Evolutionary conservation across 306 rosid species (phyloP).

Genomic region (Gynostemma pentaphyllum): DNA sequence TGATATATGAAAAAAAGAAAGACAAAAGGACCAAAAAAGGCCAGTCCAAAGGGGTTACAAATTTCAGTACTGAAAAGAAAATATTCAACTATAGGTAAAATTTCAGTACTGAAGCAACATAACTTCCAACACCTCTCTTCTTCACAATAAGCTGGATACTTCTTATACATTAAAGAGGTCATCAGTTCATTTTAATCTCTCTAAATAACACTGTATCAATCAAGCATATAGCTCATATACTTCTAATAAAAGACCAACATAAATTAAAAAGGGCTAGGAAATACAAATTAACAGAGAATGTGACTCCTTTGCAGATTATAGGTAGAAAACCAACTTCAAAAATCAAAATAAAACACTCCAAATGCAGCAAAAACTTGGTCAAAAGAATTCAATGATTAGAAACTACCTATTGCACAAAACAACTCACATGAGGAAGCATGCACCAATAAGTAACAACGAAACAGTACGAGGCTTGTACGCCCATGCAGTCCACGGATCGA

Average conservation of each 20-base stretch:
- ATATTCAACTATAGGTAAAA: neutral
- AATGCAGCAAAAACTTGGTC: neutral
- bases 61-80: too few species aligned
- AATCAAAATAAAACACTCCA: neutral
- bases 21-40: too few species aligned
- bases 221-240: neutral
- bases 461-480: constrained; percentile 97
- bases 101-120: neutral
- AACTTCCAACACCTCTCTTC: neutral
- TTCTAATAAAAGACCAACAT: neutral
- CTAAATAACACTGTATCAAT: neutral
- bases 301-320: neutral
- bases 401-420: constrained; percentile 13
- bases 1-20: too few species aligned
- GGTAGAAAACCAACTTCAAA: neutral
- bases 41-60: too few species aligned
- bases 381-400: constrained; percentile 1
- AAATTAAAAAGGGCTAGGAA: neutral
- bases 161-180: neutral
- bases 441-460: constrained; percentile 82
- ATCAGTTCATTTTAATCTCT: neutral
- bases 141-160: neutral
- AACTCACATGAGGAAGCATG: constrained; percentile 97
- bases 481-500: constrained; percentile 99
- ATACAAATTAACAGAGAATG: neutral